These are phyloP conservation scores for Rhododendron mucronatum DNA, from an alignment of 148 eudicot species.

Conservation along the genomic window DNA sequence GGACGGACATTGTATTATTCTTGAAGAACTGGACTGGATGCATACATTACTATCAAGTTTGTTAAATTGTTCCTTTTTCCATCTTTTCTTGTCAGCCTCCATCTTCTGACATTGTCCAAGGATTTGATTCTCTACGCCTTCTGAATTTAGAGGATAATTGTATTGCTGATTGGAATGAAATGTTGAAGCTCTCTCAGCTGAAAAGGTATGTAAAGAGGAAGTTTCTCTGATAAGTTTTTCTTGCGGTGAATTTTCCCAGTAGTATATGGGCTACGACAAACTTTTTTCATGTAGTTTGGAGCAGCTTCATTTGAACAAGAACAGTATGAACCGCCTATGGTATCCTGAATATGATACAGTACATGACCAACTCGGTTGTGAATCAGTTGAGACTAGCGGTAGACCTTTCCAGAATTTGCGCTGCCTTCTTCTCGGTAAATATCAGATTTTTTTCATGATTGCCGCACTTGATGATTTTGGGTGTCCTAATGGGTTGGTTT, in stretches of 20 bases:
- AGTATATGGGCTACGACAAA: slow-evolving; percentile 3
- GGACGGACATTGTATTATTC: background rate
- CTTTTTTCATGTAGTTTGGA: slow-evolving; percentile 50
- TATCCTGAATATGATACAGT: slow-evolving; percentile 42
- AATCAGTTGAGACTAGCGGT: slow-evolving; percentile 14
- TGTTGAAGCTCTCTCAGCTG: slow-evolving; percentile 65
- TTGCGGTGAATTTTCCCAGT: background rate
- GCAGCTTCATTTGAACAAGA: slow-evolving; percentile 84
- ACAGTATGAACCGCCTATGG: slow-evolving; percentile 45
- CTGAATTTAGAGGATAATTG: slow-evolving; percentile 82
- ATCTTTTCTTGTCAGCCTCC: slow-evolving; percentile 40
- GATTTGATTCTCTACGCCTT: slow-evolving; percentile 61
- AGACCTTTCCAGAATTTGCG: slow-evolving; percentile 57
- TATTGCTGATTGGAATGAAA: slow-evolving; percentile 79
- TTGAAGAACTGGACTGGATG: slow-evolving; percentile 6
- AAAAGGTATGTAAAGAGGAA: slow-evolving; percentile 39
- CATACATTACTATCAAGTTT: background rate
- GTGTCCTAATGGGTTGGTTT: slow-evolving; percentile 12
- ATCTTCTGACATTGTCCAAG: slow-evolving; percentile 54
- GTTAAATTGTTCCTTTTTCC: background rate
- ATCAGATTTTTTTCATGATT: background rate
- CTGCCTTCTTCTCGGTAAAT: slow-evolving; percentile 78
- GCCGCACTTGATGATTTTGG: background rate
- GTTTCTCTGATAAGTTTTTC: background rate
- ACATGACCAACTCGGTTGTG: slow-evolving; percentile 15